These are phyloP conservation scores for Chlorella sp. DNA, from an alignment of 139 green algal species.

Conservation along the genomic window DNA sequence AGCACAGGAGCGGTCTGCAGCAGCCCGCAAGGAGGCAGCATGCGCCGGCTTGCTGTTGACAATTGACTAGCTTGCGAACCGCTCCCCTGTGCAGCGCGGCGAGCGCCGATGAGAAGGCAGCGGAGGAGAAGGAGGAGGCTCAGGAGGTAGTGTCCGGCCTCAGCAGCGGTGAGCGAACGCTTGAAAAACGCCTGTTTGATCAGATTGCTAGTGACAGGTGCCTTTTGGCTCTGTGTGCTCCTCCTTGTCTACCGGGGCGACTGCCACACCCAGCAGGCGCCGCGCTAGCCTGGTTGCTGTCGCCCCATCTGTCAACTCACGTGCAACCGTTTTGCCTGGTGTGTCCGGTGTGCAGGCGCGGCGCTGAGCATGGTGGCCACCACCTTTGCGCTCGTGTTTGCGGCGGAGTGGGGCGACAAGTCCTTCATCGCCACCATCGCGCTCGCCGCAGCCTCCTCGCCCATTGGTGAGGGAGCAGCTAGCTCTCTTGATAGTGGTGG, in stretches of 20 bases:
- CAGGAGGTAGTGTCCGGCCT: conserved; percentile 66
- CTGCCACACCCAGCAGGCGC: too few relatives aligned
- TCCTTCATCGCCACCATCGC: conserved; percentile 99
- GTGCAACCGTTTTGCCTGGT: too few relatives aligned
- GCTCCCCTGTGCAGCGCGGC: conserved; percentile 41
- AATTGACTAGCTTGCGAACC: background rate
- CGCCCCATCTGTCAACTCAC: too few relatives aligned
- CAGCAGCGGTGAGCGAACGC: conserved; percentile 30
- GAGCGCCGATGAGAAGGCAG: conserved; percentile 61
- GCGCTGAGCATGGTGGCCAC: conserved; percentile 64
- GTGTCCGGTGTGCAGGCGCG: too few relatives aligned
- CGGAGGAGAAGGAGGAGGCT: conserved; percentile 85
- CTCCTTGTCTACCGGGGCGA: background rate
- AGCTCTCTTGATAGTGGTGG: background rate
- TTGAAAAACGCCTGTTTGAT: background rate
- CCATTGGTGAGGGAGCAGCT: conserved; percentile 39
- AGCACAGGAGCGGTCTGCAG: too few relatives aligned
- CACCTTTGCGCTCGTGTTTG: conserved; percentile 97
- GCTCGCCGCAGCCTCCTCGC: conserved; percentile 80
- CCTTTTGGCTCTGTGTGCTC: background rate
- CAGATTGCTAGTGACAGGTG: background rate
- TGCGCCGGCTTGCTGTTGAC: background rate
- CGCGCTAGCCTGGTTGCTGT: too few relatives aligned
- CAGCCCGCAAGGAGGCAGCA: too few relatives aligned
- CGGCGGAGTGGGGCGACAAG: conserved; percentile 99